phyloP scores from a whole-genome alignment of 306 rosid species.

The Prunus dulcis region DNA sequence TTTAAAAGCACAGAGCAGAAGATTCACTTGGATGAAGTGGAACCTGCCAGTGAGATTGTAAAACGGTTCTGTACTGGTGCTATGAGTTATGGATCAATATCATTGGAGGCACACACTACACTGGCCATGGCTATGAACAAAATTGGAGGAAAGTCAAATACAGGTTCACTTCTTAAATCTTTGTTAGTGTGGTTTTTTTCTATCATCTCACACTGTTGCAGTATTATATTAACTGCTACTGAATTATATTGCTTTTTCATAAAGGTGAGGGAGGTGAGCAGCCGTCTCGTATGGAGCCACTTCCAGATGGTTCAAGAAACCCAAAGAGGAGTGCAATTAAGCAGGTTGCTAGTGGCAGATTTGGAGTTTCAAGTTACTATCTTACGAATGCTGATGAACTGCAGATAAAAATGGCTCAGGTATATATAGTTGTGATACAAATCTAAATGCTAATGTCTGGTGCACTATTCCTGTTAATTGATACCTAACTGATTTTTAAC shows the following conservation, averaged over 20 bases:
- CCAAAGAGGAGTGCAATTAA: conserved; percentile 96
- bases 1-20: conserved; percentile 53
- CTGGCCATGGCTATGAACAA: conserved; percentile 92
- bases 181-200: not conserved
- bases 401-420: conserved; percentile 99
- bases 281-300: conserved; percentile 97
- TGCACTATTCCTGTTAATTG: conserved; percentile 30
- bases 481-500: conserved; percentile 23
- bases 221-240: not conserved
- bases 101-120: conserved; percentile 91
- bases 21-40: conserved; percentile 87
- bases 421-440: conserved; percentile 21
- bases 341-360: conserved; percentile 99
- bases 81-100: conserved; percentile 99
- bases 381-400: conserved; percentile 95
- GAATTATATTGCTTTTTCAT: conserved; percentile 6
- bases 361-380: conserved; percentile 97
- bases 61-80: conserved; percentile 99
- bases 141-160: conserved; percentile 96
- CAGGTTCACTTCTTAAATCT: conserved; percentile 55
- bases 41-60: conserved; percentile 89
- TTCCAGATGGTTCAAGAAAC: conserved; percentile 83
- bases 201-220: not conserved
- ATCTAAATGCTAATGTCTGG: conserved; percentile 2
- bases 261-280: conserved; percentile 99